A percentile compares a stretch with the other conserved stretches of the same genome.
Evolutionary conservation across 192 early-diverging fungal species (phyloP).

Genomic region (Gaertneriomyces semiglobifer): DNA sequence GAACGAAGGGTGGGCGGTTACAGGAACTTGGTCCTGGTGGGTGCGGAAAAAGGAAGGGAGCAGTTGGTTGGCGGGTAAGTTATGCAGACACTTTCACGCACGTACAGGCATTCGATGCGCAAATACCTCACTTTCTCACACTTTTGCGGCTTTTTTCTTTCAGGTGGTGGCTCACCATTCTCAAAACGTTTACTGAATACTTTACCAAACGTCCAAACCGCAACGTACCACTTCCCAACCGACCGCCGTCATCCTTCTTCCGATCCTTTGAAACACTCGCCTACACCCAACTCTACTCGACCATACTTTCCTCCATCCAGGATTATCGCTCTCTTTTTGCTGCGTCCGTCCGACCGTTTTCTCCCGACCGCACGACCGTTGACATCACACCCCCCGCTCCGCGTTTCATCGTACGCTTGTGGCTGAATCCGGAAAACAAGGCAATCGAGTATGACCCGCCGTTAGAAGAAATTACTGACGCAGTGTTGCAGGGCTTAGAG

Average conservation of each 20-base stretch:
- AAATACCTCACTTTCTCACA: no score
- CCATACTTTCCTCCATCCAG: constrained; percentile 38
- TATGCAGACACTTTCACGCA: no score
- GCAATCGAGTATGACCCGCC: constrained; percentile 54
- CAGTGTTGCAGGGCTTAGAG: constrained; percentile 45
- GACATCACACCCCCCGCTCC: constrained; percentile 29
- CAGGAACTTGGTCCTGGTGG: constrained; percentile 50
- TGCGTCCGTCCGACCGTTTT: constrained; percentile 13
- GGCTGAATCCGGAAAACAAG: constrained; percentile 33
- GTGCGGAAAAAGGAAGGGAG: constrained; percentile 57
- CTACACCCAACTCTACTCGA: constrained; percentile 44
- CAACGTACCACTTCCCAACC: background rate
- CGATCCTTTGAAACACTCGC: constrained; percentile 37
- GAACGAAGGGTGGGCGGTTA: constrained; percentile 48
- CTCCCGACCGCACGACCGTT: constrained; percentile 19
- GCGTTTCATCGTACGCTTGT: constrained; percentile 44
- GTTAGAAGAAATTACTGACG: constrained; percentile 47
- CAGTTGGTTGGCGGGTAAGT: constrained; percentile 49
- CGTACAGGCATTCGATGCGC: no score
- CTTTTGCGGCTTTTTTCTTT: constrained; percentile 1
- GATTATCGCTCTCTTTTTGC: constrained; percentile 46
- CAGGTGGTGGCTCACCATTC: constrained; percentile 45
- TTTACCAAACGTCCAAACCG: constrained; percentile 31
- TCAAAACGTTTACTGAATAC: constrained; percentile 38
- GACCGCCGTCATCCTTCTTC: constrained; percentile 38